Evolutionary conservation across 73 alveolate genomes (phyloP).

Genomic region (Paramecium tetraurelia): DNA sequence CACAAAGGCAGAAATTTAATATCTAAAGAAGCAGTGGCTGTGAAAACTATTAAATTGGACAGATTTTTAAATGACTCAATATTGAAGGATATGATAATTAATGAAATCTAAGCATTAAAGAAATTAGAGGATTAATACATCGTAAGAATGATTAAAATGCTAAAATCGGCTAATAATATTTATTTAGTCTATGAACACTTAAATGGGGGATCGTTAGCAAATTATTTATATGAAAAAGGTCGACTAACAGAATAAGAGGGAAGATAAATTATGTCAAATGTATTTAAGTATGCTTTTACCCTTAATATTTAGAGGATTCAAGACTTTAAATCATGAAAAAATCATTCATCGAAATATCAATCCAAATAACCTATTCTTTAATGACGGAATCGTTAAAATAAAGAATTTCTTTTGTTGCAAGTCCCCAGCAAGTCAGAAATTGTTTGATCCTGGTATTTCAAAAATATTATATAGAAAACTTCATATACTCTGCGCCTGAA

Average conservation of each 20-base stretch:
- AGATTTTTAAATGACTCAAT: constrained; percentile 54
- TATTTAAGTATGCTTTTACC: background rate
- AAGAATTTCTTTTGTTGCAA: constrained; percentile 60
- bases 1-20: constrained; percentile 62
- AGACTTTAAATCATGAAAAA: constrained; percentile 46
- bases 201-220: constrained; percentile 57
- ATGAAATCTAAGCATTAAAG: constrained; percentile 59
- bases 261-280: constrained; percentile 28
- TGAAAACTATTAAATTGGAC: constrained; percentile 54
- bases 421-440: constrained; percentile 44
- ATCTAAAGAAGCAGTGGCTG: constrained; percentile 65
- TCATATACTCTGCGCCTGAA: constrained; percentile 53
- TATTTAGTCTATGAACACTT: constrained; percentile 55
- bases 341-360: constrained; percentile 47
- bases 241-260: constrained; percentile 45
- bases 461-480: constrained; percentile 22
- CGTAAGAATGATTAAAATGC: constrained; percentile 61
- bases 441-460: constrained; percentile 32
- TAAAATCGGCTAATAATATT: constrained; percentile 57
- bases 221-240: constrained; percentile 26
- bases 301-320: constrained; percentile 16
- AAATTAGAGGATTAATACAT: constrained; percentile 58
- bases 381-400: constrained; percentile 30
- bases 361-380: constrained; percentile 49
- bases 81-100: constrained; percentile 56